Evolutionary conservation across 2,329 filamentous ascomycete species (phyloP).

Genomic region (Epichloe festucae): DNA sequence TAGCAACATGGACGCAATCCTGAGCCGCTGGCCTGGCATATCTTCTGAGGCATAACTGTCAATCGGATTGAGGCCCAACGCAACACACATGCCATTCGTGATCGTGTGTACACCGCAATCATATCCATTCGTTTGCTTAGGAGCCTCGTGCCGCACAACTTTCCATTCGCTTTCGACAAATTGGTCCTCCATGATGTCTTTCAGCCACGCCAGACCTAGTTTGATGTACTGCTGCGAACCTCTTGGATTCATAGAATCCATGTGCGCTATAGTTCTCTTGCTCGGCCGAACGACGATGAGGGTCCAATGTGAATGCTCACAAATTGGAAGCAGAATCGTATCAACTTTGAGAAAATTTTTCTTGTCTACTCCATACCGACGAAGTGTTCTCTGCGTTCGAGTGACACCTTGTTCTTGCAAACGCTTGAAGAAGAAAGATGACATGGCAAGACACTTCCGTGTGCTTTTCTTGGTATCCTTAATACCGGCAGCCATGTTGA

Average conservation of each 20-base stretch:
- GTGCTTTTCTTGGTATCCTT: conserved; percentile 30
- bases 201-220: conserved; percentile 40
- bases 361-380: conserved; percentile 42
- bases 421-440: conserved; percentile 52
- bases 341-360: conserved; percentile 52
- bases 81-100: conserved; percentile 55
- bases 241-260: conserved; percentile 47
- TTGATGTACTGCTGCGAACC: conserved; percentile 28
- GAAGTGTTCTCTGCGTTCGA: conserved; percentile 40
- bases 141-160: conserved; percentile 34
- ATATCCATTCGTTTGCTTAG: conserved; percentile 50
- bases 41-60: conserved; percentile 36
- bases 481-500: conserved; percentile 44
- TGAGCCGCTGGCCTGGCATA: conserved; percentile 45
- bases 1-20: conserved; percentile 52
- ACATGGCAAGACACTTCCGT: conserved; percentile 49
- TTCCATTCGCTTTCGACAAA: conserved; percentile 50
- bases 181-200: conserved; percentile 37
- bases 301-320: conserved; percentile 55
- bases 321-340: conserved; percentile 58
- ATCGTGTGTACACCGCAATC: conserved; percentile 72
- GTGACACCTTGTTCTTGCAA: conserved; percentile 34
- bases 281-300: conserved; percentile 52
- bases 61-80: conserved; percentile 38
- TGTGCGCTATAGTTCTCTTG: conserved; percentile 48